These are phyloP conservation scores for Candida dendrica DNA, from an alignment of 805 yeast genomes.

Conservation along the genomic window DNA sequence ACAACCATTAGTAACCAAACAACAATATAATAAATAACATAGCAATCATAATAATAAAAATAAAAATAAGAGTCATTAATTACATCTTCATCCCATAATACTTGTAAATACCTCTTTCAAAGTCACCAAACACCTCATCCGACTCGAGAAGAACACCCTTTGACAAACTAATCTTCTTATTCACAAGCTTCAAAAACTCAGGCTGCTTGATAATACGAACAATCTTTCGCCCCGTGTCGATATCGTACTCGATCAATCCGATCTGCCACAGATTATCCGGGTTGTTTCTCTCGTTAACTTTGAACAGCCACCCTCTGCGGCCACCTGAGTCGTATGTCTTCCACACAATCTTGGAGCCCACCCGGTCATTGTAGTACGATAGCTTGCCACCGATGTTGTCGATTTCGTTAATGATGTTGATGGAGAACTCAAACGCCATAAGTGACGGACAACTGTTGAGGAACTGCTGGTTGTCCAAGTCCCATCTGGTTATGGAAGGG, in stretches of 20 bases:
- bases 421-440: slow-evolving; percentile 60
- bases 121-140: slow-evolving; percentile 32
- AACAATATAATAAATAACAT: too few species aligned
- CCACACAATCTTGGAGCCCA: slow-evolving; percentile 19
- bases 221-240: slow-evolving; percentile 56
- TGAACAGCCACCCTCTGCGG: slow-evolving; percentile 76
- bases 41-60: background rate
- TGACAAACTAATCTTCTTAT: slow-evolving; percentile 28
- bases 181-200: slow-evolving; percentile 30
- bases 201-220: slow-evolving; percentile 31
- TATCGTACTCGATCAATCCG: slow-evolving; percentile 49
- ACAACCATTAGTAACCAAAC: too few species aligned
- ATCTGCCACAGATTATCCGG: slow-evolving; percentile 24
- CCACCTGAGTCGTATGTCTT: slow-evolving; percentile 40
- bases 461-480: slow-evolving; percentile 40
- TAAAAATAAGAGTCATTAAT: background rate
- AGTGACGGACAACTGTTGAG: slow-evolving; percentile 41
- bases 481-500: slow-evolving; percentile 52
- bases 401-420: slow-evolving; percentile 44
- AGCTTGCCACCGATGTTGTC: slow-evolving; percentile 23
- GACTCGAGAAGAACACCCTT: slow-evolving; percentile 29
- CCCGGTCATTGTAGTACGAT: slow-evolving; percentile 10
- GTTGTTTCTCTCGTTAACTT: slow-evolving; percentile 27
- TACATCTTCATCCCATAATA: slow-evolving; percentile 34
- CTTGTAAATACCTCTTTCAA: slow-evolving; percentile 38